Evolutionary conservation across 768 basidiomycete genomes (phyloP).

Genomic region (Kwoniella europaea): DNA sequence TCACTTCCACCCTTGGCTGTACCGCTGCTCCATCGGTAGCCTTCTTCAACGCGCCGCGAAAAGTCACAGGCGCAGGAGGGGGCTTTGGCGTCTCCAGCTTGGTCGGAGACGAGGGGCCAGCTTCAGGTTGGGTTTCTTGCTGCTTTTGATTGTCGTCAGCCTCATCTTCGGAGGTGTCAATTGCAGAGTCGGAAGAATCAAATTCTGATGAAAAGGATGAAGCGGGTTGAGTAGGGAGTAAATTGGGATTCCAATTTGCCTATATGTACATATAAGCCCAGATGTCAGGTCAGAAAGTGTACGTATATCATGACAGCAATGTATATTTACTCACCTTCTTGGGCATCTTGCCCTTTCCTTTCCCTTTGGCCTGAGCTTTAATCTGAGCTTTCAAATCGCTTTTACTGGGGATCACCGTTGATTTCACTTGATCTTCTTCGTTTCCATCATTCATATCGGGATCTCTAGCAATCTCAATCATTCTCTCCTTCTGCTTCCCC

Average conservation of each 20-base stretch:
- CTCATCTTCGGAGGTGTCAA: conserved; percentile 38
- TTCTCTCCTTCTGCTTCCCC: conserved; percentile 42
- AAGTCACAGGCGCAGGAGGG: neutral
- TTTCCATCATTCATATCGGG: conserved; percentile 9
- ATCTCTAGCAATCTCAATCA: conserved; percentile 33
- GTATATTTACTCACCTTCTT: conserved; percentile 29
- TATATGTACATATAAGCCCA: neutral
- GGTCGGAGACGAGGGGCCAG: conserved; percentile 20
- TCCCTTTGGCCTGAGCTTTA: conserved; percentile 18
- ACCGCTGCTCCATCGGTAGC: conserved; percentile 69
- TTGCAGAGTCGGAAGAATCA: conserved; percentile 46
- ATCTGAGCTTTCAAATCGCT: conserved; percentile 18
- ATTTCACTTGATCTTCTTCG: conserved; percentile 13
- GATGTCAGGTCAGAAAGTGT: neutral
- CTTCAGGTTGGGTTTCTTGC: conserved; percentile 19
- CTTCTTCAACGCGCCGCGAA: conserved; percentile 70
- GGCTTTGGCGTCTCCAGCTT: neutral
- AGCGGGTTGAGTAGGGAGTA: conserved; percentile 36
- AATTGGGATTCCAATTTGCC: conserved; percentile 39
- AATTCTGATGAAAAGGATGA: conserved; percentile 37
- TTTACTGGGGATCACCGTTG: conserved; percentile 22
- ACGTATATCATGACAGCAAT: neutral
- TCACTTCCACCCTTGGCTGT: conserved; percentile 63
- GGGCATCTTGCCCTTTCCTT: conserved; percentile 29
- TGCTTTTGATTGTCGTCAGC: neutral